Evolutionary conservation across 176 grass and related monocot genomes (phyloP).

Genomic region (Themeda triandra): DNA sequence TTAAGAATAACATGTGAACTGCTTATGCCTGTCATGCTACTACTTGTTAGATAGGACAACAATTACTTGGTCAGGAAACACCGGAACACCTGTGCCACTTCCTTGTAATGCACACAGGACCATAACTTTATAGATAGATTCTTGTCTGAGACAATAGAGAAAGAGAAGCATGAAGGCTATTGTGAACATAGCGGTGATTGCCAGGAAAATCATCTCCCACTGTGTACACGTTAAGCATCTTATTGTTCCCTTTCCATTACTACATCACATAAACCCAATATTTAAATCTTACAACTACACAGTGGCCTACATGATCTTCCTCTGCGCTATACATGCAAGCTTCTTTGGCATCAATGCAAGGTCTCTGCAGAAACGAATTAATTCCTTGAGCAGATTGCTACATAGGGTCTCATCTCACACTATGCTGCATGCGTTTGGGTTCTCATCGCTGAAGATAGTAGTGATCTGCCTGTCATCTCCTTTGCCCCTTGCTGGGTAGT

Average conservation of each 20-base stretch:
- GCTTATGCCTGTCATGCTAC: neutral
- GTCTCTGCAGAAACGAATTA: no score
- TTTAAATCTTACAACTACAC: neutral
- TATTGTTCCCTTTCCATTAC: slow-evolving; percentile 20
- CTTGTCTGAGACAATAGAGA: neutral
- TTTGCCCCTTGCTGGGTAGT: slow-evolving; percentile 32
- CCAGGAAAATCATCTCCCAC: slow-evolving; percentile 35
- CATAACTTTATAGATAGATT: slow-evolving; percentile 39
- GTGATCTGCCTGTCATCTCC: slow-evolving; percentile 57
- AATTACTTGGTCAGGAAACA: neutral
- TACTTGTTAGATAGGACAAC: neutral
- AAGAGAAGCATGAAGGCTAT: neutral
- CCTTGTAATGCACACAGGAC: neutral
- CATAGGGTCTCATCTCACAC: slow-evolving; percentile 3
- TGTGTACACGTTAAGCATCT: slow-evolving; percentile 14
- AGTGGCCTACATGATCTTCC: neutral
- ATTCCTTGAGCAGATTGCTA: no score
- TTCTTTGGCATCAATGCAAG: no score
- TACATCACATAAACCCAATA: neutral
- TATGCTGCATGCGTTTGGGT: slow-evolving; percentile 73
- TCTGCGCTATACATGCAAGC: neutral
- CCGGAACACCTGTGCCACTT: neutral
- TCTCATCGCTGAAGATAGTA: slow-evolving; percentile 75
- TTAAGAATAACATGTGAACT: neutral
- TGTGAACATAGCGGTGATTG: slow-evolving; percentile 26